Conservation (phyloP, 164 flowering plant genomes). For the Nymphaea colorata region DNA sequence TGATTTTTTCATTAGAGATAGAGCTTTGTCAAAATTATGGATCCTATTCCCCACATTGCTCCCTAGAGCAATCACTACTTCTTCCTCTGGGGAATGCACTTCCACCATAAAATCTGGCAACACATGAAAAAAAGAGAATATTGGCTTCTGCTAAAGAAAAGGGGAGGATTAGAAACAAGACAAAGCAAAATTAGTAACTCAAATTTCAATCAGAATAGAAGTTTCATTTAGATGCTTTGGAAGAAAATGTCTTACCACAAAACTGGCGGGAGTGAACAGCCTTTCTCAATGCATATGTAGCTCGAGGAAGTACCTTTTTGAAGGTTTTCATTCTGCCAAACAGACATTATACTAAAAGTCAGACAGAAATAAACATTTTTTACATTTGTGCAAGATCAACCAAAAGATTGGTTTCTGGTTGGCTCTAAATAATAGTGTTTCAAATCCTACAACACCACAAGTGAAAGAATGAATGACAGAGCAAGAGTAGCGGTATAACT, state of each 20-base stretch:
- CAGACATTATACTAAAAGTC: background rate
- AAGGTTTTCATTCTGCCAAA: background rate
- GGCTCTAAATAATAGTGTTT: too few species aligned
- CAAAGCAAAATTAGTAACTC: background rate
- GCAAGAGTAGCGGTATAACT: too few species aligned
- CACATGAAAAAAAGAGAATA: background rate
- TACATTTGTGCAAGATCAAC: too few species aligned
- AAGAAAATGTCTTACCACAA: background rate
- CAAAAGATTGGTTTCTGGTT: too few species aligned
- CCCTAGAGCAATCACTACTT: conserved; percentile 89
- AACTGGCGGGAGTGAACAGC: background rate
- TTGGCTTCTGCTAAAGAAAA: background rate
- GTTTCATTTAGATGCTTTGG: background rate
- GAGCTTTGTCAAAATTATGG: conserved; percentile 62
- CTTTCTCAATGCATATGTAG: background rate
- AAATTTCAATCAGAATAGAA: background rate
- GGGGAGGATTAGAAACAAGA: background rate
- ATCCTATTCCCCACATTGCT: conserved; percentile 86
- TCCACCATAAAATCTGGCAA: conserved; percentile 15
- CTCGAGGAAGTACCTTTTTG: background rate
- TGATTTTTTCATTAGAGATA: conserved; percentile 47
- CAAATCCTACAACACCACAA: too few species aligned
- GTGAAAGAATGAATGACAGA: too few species aligned
- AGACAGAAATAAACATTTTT: too few species aligned
- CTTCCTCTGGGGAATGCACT: conserved; percentile 59